phyloP scores from a whole-genome alignment of 2,329 filamentous ascomycete species.

The Gaeumannomyces sp. region DNA sequence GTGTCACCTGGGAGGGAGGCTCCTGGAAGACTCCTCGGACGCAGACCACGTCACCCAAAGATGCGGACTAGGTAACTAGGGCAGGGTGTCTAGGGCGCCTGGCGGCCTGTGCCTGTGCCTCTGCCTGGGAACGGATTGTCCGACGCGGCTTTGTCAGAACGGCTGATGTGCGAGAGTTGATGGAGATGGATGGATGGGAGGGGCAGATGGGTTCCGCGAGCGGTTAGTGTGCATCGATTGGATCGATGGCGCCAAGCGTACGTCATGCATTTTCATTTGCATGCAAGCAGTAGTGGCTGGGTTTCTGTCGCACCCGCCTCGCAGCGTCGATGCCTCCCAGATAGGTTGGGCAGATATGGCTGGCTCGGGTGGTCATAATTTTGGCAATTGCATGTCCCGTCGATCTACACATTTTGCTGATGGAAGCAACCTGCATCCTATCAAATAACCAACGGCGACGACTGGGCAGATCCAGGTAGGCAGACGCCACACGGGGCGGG shows the following conservation, averaged over 20 bases:
- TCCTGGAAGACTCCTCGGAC: neutral
- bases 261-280: neutral
- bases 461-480: no score
- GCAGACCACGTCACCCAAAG: neutral
- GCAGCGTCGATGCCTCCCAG: neutral
- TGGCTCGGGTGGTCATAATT: no score
- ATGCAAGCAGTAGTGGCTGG: neutral
- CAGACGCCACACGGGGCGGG: no score
- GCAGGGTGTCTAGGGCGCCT: no score
- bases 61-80: neutral
- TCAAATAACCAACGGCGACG: no score
- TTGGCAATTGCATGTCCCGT: no score
- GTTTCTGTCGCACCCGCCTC: neutral
- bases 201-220: neutral
- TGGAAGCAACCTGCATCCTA: no score
- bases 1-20: neutral
- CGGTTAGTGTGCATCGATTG: neutral
- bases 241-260: neutral
- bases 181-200: neutral
- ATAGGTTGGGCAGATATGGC: no score
- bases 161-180: neutral
- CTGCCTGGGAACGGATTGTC: neutral
- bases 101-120: neutral
- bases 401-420: no score
- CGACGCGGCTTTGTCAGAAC: neutral